Evolutionary conservation across 2,329 filamentous ascomycete species (phyloP).

Genomic region (Cytospora paraplurivora): DNA sequence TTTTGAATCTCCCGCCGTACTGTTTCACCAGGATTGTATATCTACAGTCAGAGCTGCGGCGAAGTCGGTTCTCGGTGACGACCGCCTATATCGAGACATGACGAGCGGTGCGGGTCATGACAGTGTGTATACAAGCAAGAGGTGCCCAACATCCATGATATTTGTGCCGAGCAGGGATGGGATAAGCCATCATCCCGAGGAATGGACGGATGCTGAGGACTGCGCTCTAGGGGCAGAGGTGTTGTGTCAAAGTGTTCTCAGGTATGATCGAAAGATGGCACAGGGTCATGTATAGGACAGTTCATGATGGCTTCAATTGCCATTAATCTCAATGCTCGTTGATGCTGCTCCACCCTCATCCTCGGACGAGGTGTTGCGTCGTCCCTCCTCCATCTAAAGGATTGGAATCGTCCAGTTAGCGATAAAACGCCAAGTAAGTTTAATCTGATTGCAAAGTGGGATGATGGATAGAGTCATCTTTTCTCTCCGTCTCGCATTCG

Average conservation of each 20-base stretch:
- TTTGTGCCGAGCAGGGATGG: conserved; percentile 67
- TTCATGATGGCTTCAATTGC: background rate
- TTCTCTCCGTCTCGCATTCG: conserved; percentile 20
- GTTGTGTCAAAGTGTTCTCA: conserved; percentile 45
- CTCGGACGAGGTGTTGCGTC: conserved; percentile 7
- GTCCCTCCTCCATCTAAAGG: background rate
- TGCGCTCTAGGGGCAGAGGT: conserved; percentile 58
- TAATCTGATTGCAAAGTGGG: conserved; percentile 2
- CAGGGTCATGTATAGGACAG: background rate
- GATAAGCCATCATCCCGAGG: conserved; percentile 64
- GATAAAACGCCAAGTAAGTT: conserved; percentile 12
- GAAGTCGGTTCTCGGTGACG: conserved; percentile 55
- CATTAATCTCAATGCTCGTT: background rate
- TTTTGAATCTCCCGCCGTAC: conserved; percentile 61
- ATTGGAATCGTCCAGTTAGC: conserved; percentile 15
- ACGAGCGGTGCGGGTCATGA: conserved; percentile 48
- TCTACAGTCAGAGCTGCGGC: conserved; percentile 63
- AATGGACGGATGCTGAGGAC: conserved; percentile 62
- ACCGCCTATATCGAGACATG: conserved; percentile 42
- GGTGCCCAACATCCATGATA: conserved; percentile 66
- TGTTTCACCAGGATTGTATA: conserved; percentile 70
- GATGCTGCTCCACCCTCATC: background rate
- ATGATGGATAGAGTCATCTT: conserved; percentile 20
- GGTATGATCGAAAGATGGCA: conserved; percentile 38
- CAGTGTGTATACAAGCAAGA: conserved; percentile 61